Conservation (phyloP, 371 early-diverging fungal genomes). For the Circinella umbellata region DNA sequence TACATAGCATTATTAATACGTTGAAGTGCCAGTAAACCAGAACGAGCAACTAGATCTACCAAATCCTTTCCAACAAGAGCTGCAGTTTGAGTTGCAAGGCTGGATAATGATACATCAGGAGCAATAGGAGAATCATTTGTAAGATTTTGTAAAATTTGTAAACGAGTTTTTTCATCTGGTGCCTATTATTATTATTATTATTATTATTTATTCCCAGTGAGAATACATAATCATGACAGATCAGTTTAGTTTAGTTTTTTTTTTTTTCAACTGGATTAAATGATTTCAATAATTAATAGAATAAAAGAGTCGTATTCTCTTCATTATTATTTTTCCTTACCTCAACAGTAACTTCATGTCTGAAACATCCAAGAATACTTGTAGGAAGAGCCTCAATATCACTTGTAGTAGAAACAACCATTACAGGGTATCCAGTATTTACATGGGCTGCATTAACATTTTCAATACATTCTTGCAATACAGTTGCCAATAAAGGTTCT, state of each 20-base stretch:
- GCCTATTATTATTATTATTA: conserved; percentile 35
- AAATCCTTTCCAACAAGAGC: conserved; percentile 90
- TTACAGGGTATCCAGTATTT: conserved; percentile 70
- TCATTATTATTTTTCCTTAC: conserved; percentile 22
- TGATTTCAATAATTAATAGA: not conserved
- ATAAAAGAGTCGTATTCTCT: not conserved
- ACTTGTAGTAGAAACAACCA: conserved; percentile 79
- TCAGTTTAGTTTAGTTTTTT: too few species aligned
- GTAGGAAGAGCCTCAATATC: conserved; percentile 80
- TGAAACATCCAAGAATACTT: conserved; percentile 71
- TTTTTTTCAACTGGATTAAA: too few species aligned
- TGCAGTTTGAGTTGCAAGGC: conserved; percentile 90
- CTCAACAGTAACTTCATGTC: conserved; percentile 75
- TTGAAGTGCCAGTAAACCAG: conserved; percentile 71
- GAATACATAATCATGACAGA: not conserved
- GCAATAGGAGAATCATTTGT: conserved; percentile 61
- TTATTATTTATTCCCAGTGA: not conserved
- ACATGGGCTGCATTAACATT: conserved; percentile 56
- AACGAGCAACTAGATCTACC: conserved; percentile 73
- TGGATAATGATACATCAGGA: conserved; percentile 74
- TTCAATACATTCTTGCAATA: conserved; percentile 72
- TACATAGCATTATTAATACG: conserved; percentile 65
- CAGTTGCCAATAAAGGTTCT: conserved; percentile 74
- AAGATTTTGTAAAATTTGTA: conserved; percentile 64
- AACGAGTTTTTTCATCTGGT: conserved; percentile 74